Conservation (phyloP, 2,329 filamentous ascomycete species). For the Incumbomyces lentus region DNA sequence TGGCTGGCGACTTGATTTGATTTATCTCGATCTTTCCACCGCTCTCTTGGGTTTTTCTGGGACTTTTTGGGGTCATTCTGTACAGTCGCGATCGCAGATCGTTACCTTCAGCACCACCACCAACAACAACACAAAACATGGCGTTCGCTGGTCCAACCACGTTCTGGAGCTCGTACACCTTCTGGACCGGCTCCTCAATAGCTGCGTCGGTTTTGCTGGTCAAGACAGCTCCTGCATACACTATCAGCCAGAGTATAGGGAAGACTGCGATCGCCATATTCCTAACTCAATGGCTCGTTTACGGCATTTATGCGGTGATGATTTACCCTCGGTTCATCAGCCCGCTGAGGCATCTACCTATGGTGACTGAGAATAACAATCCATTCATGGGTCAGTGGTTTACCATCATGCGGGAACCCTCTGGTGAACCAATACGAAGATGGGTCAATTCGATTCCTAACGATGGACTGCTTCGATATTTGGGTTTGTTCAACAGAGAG, state of each 20-base stretch:
- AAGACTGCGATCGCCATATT: conserved; percentile 21
- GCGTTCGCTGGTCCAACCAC: neutral
- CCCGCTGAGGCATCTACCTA: conserved; percentile 48
- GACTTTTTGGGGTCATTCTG: too few relatives aligned
- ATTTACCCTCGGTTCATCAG: conserved; percentile 51
- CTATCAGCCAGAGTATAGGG: conserved; percentile 23
- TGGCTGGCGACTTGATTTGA: too few relatives aligned
- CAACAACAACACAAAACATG: neutral
- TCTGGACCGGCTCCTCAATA: conserved; percentile 15
- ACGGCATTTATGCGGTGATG: conserved; percentile 30
- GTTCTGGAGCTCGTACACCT: conserved; percentile 8
- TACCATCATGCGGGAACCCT: conserved; percentile 28
- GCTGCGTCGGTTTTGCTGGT: conserved; percentile 13
- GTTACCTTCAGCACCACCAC: too few relatives aligned
- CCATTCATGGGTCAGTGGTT: conserved; percentile 37
- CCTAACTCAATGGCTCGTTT: conserved; percentile 17
- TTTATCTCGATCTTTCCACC: too few relatives aligned
- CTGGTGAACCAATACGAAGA: conserved; percentile 28
- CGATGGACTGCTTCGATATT: conserved; percentile 59
- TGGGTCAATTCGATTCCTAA: conserved; percentile 55
- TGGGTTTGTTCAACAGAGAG: conserved; percentile 52
- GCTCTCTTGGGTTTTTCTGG: too few relatives aligned
- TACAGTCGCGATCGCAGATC: too few relatives aligned
- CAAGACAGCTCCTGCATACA: conserved; percentile 22
- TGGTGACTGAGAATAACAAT: conserved; percentile 35